These are phyloP conservation scores for Amanita brunnescens DNA, from an alignment of 768 basidiomycete genomes.

Conservation along the genomic window DNA sequence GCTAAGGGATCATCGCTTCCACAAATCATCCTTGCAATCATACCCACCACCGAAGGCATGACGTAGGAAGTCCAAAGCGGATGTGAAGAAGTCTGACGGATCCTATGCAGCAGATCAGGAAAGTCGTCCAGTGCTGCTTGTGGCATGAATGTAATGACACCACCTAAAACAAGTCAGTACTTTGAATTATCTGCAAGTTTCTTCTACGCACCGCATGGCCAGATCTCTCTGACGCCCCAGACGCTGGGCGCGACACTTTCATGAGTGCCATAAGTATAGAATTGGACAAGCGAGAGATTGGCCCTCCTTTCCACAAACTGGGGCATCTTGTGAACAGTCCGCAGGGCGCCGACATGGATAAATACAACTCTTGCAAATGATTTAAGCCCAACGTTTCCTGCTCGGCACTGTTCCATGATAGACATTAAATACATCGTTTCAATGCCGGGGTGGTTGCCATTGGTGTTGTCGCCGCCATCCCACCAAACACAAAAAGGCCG, in stretches of 20 bases:
- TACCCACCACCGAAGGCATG: slow-evolving; percentile 53
- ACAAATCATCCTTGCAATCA: slow-evolving; percentile 35
- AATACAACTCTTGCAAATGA: slow-evolving; percentile 47
- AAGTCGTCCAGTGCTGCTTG: slow-evolving; percentile 49
- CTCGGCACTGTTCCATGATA: slow-evolving; percentile 32
- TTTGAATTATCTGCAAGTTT: neutral
- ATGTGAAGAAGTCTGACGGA: slow-evolving; percentile 46
- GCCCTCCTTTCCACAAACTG: slow-evolving; percentile 37
- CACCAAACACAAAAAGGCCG: slow-evolving; percentile 45
- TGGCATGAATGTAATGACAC: slow-evolving; percentile 64
- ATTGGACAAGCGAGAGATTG: slow-evolving; percentile 39
- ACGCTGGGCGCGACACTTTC: slow-evolving; percentile 35
- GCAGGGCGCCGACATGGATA: slow-evolving; percentile 52
- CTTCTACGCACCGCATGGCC: slow-evolving; percentile 47
- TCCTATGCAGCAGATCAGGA: slow-evolving; percentile 34
- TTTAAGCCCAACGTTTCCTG: slow-evolving; percentile 25
- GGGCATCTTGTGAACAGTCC: slow-evolving; percentile 39
- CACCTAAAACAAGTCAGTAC: slow-evolving; percentile 35
- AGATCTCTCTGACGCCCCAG: slow-evolving; percentile 64
- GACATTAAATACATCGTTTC: slow-evolving; percentile 29
- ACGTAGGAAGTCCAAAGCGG: slow-evolving; percentile 65
- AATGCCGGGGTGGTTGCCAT: slow-evolving; percentile 20
- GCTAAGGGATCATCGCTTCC: slow-evolving; percentile 30
- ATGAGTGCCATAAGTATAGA: slow-evolving; percentile 65
- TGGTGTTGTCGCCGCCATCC: slow-evolving; percentile 22